Evolutionary conservation across 768 basidiomycete species (phyloP).

Genomic region (Trametes cingulata): DNA sequence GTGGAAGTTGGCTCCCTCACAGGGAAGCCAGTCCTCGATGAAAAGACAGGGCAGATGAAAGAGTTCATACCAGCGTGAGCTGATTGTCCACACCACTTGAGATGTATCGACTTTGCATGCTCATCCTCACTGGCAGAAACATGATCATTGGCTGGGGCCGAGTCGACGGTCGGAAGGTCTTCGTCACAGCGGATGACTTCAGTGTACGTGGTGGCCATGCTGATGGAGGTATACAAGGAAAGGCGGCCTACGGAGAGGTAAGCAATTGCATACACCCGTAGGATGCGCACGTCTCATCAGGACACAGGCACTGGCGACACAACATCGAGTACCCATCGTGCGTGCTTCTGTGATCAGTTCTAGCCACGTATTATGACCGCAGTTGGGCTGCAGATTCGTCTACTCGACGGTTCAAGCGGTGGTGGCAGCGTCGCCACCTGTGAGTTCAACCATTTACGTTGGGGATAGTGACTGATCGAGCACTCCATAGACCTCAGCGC

Average conservation of each 20-base stretch:
- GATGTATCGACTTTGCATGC: neutral
- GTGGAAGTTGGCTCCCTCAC: conserved; percentile 21
- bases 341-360: neutral
- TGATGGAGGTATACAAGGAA: conserved; percentile 21
- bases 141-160: conserved; percentile 20
- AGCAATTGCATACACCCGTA: neutral
- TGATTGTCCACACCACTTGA: neutral
- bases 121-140: neutral
- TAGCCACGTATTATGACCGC: neutral
- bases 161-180: conserved; percentile 6
- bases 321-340: conserved; percentile 14
- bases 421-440: conserved; percentile 21
- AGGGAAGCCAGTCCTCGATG: conserved; percentile 13
- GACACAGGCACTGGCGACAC: conserved; percentile 7
- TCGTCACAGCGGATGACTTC: conserved; percentile 24
- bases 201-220: conserved; percentile 23
- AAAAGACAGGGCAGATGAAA: conserved; percentile 13
- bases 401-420: conserved; percentile 24
- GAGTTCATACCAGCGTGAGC: conserved; percentile 18
- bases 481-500: conserved; percentile 1
- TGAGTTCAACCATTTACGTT: neutral
- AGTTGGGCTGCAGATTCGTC: conserved; percentile 1
- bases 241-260: conserved; percentile 21
- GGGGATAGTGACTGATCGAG: neutral
- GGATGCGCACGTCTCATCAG: neutral